phyloP scores from a whole-genome alignment of 2,329 filamentous ascomycete genomes.

The Orbilia quercus region DNA sequence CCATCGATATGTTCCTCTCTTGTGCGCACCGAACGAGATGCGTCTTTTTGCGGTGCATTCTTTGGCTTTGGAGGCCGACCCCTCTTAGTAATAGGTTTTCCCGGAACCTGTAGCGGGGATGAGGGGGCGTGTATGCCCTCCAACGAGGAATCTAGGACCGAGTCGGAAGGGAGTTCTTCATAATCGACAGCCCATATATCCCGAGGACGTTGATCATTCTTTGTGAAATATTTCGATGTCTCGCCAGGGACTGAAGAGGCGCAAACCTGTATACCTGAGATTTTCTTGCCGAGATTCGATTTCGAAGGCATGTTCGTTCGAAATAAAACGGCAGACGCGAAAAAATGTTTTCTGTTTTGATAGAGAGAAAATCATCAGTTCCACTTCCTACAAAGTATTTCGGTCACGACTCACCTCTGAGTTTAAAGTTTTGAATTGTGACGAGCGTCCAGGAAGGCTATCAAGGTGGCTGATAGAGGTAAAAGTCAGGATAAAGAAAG shows the following conservation, averaged over 20 bases:
- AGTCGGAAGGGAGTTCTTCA: background rate
- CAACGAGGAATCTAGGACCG: background rate
- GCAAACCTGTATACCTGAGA: no score
- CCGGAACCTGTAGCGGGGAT: background rate
- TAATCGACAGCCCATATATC: background rate
- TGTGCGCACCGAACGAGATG: no score
- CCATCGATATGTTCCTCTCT: no score
- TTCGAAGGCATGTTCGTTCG: background rate
- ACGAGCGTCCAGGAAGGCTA: background rate
- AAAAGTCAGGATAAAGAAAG: conserved; percentile 14
- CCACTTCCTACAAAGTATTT: no score
- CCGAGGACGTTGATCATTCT: background rate
- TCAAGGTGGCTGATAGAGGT: conserved; percentile 39
- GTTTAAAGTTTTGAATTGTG: background rate
- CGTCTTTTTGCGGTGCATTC: no score
- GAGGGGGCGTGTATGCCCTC: background rate
- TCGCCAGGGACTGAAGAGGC: conserved; percentile 5
- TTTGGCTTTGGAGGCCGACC: no score
- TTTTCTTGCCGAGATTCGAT: background rate
- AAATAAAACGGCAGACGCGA: no score
- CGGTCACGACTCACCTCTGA: no score
- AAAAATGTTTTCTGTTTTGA: no score
- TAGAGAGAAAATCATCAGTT: no score
- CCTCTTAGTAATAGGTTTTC: no score
- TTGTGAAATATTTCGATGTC: conserved; percentile 14